Percentiles rank a stretch among this genome's conserved stretches.
These are phyloP conservation scores for Ceraceosorus guamensis DNA, from an alignment of 1,284 basidiomycete genomes.

Conservation along the genomic window DNA sequence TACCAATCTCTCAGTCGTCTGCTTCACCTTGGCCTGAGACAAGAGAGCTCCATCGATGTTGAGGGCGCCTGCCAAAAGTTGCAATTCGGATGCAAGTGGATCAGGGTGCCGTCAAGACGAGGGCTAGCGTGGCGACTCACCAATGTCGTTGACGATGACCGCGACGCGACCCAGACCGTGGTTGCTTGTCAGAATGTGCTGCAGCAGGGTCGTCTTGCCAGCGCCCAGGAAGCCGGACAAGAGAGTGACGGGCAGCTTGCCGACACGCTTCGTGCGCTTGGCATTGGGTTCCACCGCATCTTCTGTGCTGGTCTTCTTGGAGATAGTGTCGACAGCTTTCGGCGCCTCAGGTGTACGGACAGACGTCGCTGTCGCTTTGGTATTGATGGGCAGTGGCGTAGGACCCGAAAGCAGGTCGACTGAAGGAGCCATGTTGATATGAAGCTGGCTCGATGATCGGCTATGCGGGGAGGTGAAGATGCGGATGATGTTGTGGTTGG, in stretches of 20 bases:
- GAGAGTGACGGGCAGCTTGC: constrained; percentile 51
- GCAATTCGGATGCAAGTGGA: too few species aligned
- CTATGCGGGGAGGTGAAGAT: background rate
- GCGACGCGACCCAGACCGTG: constrained; percentile 50
- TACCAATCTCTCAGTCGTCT: constrained; percentile 50
- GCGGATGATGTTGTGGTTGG: background rate
- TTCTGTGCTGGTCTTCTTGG: too few species aligned
- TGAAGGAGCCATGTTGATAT: background rate
- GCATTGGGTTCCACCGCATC: too few species aligned
- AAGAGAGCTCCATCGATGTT: constrained; percentile 52
- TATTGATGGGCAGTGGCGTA: background rate
- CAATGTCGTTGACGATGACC: constrained; percentile 54
- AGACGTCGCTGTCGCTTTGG: too few species aligned
- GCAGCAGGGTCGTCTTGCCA: constrained; percentile 53
- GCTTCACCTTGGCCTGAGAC: constrained; percentile 49
- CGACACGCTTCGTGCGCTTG: background rate
- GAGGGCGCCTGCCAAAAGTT: too few species aligned
- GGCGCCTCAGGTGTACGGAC: too few species aligned
- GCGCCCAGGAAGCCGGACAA: constrained; percentile 52
- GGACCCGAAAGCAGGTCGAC: background rate
- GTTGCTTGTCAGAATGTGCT: constrained; percentile 51
- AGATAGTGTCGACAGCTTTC: too few species aligned
- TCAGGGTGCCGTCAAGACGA: too few species aligned
- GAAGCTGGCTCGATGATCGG: too few species aligned
- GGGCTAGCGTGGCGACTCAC: too few species aligned